Evolutionary conservation across 2,329 filamentous ascomycete species (phyloP).

Genomic region (Polychaeton citri): DNA sequence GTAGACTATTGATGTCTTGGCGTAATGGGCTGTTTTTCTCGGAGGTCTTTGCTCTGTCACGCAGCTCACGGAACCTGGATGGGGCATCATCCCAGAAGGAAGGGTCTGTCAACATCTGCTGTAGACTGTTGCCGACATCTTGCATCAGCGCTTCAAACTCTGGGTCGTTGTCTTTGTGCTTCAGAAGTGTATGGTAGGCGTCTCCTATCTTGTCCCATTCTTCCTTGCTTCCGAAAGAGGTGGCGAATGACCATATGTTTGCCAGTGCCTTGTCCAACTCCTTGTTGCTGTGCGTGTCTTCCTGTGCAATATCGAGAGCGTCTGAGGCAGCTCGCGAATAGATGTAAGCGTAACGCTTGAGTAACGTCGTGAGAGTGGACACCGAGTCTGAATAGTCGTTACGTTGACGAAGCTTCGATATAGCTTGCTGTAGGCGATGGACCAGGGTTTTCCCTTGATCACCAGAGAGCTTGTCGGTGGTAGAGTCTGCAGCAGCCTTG

Average conservation of each 20-base stretch:
- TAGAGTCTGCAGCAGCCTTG: slow-evolving; percentile 52
- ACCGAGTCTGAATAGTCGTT: slow-evolving; percentile 80
- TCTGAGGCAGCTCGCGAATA: slow-evolving; percentile 65
- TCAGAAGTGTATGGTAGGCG: slow-evolving; percentile 55
- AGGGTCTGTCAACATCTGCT: slow-evolving; percentile 74
- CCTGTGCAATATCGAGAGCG: slow-evolving; percentile 50
- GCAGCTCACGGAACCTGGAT: slow-evolving; percentile 48
- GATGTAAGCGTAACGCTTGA: slow-evolving; percentile 63
- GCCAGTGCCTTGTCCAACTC: slow-evolving; percentile 62
- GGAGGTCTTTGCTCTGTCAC: slow-evolving; percentile 42
- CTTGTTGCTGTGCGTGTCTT: slow-evolving; percentile 59
- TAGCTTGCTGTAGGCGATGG: slow-evolving; percentile 61
- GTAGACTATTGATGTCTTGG: slow-evolving; percentile 58
- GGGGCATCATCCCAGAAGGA: slow-evolving; percentile 69
- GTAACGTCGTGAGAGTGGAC: slow-evolving; percentile 58
- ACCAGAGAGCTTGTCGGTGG: slow-evolving; percentile 58
- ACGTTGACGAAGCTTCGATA: slow-evolving; percentile 60
- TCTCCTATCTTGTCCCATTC: slow-evolving; percentile 66
- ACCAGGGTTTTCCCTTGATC: slow-evolving; percentile 62
- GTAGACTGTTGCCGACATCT: slow-evolving; percentile 59
- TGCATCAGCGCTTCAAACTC: slow-evolving; percentile 68
- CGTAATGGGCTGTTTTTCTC: slow-evolving; percentile 54
- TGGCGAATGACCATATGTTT: slow-evolving; percentile 70
- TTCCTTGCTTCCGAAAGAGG: slow-evolving; percentile 60
- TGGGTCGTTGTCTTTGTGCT: slow-evolving; percentile 62